phyloP scores from a whole-genome alignment of 805 yeast species.

The Candida alai region DNA sequence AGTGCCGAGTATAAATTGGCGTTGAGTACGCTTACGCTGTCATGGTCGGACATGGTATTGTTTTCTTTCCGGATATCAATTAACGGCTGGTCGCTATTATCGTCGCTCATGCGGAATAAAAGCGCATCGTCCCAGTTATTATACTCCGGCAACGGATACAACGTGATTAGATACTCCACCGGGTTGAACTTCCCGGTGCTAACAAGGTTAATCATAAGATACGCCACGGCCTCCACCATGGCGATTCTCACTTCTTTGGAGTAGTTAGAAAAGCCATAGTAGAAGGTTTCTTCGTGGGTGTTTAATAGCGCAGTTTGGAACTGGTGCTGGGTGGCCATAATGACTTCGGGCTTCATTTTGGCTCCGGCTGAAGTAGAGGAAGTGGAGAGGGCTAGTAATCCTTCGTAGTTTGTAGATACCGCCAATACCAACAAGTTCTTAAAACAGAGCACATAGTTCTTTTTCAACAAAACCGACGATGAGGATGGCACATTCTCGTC shows the following conservation, averaged over 20 bases:
- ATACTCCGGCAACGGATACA: slow-evolving; percentile 28
- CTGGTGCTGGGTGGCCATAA: slow-evolving; percentile 38
- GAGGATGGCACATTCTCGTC: slow-evolving; percentile 11
- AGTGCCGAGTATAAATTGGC: slow-evolving; percentile 17
- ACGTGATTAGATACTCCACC: slow-evolving; percentile 28
- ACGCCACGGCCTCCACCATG: slow-evolving; percentile 31
- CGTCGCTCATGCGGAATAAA: slow-evolving; percentile 16
- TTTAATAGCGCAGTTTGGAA: slow-evolving; percentile 29
- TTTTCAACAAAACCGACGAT: slow-evolving; percentile 24
- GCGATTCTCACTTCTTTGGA: slow-evolving; percentile 35
- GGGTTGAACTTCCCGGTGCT: slow-evolving; percentile 36
- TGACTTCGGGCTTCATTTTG: slow-evolving; percentile 39
- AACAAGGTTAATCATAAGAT: slow-evolving; percentile 32
- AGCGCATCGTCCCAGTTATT: slow-evolving; percentile 29
- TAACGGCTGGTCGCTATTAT: slow-evolving; percentile 13
- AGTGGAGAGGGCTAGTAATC: slow-evolving; percentile 31
- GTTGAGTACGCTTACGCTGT: slow-evolving; percentile 23
- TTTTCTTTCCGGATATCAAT: slow-evolving; percentile 16
- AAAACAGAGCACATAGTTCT: slow-evolving; percentile 28
- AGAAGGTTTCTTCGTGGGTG: slow-evolving; percentile 27
- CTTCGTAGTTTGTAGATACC: slow-evolving; percentile 34
- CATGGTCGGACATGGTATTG: slow-evolving; percentile 19
- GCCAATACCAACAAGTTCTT: slow-evolving; percentile 32
- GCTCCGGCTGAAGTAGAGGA: slow-evolving; percentile 33
- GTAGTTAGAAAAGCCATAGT: slow-evolving; percentile 28